These are phyloP conservation scores for Nicotiana otophora DNA, from an alignment of 257 asterid species.

Conservation along the genomic window DNA sequence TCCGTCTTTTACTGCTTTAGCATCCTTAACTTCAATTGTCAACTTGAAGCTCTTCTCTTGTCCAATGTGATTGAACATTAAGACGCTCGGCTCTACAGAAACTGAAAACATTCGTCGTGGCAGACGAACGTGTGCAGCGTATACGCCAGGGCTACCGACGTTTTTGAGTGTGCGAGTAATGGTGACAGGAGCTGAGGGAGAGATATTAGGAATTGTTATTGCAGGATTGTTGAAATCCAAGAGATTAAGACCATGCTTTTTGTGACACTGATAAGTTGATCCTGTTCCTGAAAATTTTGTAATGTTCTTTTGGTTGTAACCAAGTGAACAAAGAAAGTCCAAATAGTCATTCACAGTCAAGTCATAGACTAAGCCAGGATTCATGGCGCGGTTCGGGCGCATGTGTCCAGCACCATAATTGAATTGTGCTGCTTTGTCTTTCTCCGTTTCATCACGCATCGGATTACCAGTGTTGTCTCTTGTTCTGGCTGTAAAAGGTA, in stretches of 20 bases:
- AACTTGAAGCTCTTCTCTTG: slow-evolving; percentile 44
- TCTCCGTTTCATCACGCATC: slow-evolving; percentile 7
- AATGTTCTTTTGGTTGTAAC: slow-evolving; percentile 33
- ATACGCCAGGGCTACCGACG: slow-evolving; percentile 44
- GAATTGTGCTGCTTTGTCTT: slow-evolving; percentile 28
- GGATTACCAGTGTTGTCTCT: slow-evolving; percentile 44
- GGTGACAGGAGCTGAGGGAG: slow-evolving; percentile 2
- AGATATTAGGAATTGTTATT: slow-evolving; percentile 19
- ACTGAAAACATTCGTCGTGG: slow-evolving; percentile 26
- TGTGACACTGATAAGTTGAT: slow-evolving; percentile 28
- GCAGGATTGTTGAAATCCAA: slow-evolving; percentile 54
- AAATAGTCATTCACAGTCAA: slow-evolving; percentile 33
- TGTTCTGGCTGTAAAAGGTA: slow-evolving; percentile 27
- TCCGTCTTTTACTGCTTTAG: background rate
- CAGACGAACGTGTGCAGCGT: slow-evolving; percentile 21
- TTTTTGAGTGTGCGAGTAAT: slow-evolving; percentile 42
- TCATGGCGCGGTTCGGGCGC: slow-evolving; percentile 49
- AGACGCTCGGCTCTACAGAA: slow-evolving; percentile 23
- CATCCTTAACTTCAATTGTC: slow-evolving; percentile 14
- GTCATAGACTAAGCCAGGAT: slow-evolving; percentile 70
- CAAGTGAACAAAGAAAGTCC: slow-evolving; percentile 52
- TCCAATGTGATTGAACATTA: slow-evolving; percentile 32
- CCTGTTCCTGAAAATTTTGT: slow-evolving; percentile 2
- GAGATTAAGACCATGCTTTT: slow-evolving; percentile 2
- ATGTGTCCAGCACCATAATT: slow-evolving; percentile 53